Evolutionary conservation across 2,329 filamentous ascomycete genomes (phyloP), one percentile per base, ranked within the genome.

Genomic region (Simplicillium aogashimaense): DNA sequence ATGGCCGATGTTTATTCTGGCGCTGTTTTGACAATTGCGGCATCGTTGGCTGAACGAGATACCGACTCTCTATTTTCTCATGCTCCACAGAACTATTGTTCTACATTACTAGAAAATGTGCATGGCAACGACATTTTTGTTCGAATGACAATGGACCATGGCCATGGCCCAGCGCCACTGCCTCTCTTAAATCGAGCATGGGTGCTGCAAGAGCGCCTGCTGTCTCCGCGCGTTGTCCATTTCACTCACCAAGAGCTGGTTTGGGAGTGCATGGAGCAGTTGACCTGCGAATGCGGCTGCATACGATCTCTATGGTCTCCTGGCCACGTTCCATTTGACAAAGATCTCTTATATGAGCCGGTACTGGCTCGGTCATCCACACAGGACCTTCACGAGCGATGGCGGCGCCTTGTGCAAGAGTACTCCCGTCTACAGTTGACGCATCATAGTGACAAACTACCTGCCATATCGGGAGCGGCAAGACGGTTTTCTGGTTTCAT

Each of bases 201-300:
- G 50, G 48, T 52, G 2, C 40, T 50, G 16, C 50, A 53, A 32
- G 50, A 52, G 32, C 40, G 48, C 3, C 34, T 51, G 11, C 43
- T 53, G 10, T 47, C 48, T 1, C 43, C 50, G 3, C 38, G 50
- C 3, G 38, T 46, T 1, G 12, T 50, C 8, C 47, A 50, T 28
- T 52, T 44, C 29, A 36, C 36, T 2, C 11, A 28, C 12, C 20
- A 43, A 7, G 47, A 52, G 36, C 40, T 52, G 8, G 29, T 44
- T 8, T 52, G 44, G 38, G 47, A 51, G 29, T 52, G 49, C 20
- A 25, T 30, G 13, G 38, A 43, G 38, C n/a, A 40, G 13, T 31
- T 35, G 16, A 32, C 36, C 11, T 38, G 36, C 20, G 36, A 38
- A 29, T 38, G 36, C 15, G 36, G 36, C 18, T 38, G 25, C 9